Evolutionary conservation across 352 stramenopile genomes (phyloP), one percentile per base, ranked within the genome.

Genomic region (Phytophthora pluvialis): DNA sequence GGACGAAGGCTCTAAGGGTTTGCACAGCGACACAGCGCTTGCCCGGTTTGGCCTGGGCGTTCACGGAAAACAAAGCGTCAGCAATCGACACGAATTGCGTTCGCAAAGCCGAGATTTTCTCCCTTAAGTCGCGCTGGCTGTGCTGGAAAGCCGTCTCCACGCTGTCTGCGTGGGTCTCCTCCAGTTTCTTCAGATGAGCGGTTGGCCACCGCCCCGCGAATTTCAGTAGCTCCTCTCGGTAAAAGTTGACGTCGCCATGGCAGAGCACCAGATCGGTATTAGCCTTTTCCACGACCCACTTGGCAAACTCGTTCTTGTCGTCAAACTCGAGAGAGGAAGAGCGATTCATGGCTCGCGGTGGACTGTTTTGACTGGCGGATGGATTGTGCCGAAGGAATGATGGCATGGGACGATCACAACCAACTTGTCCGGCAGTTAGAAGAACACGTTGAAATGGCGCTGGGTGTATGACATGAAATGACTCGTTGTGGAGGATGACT

Each of bases 271-370:
- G 33, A 31, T 35, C 58, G 5, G 46, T 40, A 3, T 35, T 46
- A n/a, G 64, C 61, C 25, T 77, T 71, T 3, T 45, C 31, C 7
- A 68, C 60, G 10, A 77, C 69, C 61, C 70, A 80, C 40, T 67
- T 64, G 4, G 72, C 72, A 45, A 77, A 80, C 21, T 72, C 54
- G 16, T 68, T 54, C 56, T 72, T 78, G 66, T 67, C 45, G 8
- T 49, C 53, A 32, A 78, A 75, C 16, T 72, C 65, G 3, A 68
- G 39, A 39, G 51, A 72, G 3, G 31, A 52, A n/a, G 33, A 55
- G 26, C 50, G 49, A 59, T 60, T 58, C 68, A 76, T 76, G n/a
- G 11, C 64, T 44, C 10, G 54, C 3, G 21, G 21, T 21, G 13
- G n/a, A 45, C 11, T 51, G 50, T 51, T 21, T 16, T 13, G 39